Base-by-base conservation (phyloP, 2,329 filamentous ascomycete genomes). In the Lomentospora prolificans region DNA sequence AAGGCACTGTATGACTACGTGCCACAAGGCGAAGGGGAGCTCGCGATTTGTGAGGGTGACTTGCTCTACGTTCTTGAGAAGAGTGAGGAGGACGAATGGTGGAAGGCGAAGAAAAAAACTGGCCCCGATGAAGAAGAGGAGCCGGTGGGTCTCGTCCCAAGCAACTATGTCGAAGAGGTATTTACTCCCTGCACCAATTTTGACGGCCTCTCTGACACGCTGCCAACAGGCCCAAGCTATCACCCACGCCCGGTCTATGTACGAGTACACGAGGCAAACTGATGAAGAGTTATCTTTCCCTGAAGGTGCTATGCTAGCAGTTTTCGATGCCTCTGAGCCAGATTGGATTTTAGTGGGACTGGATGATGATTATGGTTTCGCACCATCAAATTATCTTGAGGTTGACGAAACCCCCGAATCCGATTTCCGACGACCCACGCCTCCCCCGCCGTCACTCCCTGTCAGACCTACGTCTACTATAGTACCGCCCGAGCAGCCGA, bases 281-380 rank as follows among this genome's bases (percentile, higher is more conserved):
- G 94, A 99, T 66, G 94, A 99, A 71, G 94, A 99, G 72, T 78
- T 99, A 8, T 97, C 92, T 24, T 97, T 99, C 67, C 81, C 89
- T 51, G 94, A 99, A 74, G 91, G 96, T 67, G 85, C 87, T 41
- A 72, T 82, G 48, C 79, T 99, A 51, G 77, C 87, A 58, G 88
- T 99, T 51, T 97, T 89, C 72, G 94, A 99, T 70, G 85, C 80
- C 8, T 87, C 90, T 4, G 94, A 99, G 69, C 89, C 90, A 12
- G 94, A 99, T 71, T 99, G 94, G 94, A 96, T 94, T 60, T 75
- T 99, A 52, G 92, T 95, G 28, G 91, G 92, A 17, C 75, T 86
- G 48, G 84, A 90, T 62, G 82, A 82, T 55, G 90, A 96, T 61
- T 99, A 85, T 73, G 94, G 94, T 51, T 99, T 99, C 70, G 94